Evolutionary conservation across 805 yeast genomes (phyloP).

Genomic region (Metschnikowia similis): DNA sequence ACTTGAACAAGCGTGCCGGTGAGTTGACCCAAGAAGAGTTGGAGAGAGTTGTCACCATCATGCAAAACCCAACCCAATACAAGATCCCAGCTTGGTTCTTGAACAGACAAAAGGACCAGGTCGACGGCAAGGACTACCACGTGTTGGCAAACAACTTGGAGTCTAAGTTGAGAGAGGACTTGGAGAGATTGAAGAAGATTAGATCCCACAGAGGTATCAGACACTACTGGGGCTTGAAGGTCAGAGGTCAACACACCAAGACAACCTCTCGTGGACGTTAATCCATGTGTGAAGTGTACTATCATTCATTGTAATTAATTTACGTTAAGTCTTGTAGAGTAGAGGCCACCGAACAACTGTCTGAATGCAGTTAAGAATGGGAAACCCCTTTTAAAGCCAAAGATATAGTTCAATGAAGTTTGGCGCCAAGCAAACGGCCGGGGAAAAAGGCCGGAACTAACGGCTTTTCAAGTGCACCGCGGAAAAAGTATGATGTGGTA

Average conservation of each 20-base stretch:
- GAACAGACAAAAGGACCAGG: slow-evolving; percentile 90
- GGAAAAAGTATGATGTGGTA: too few relatives aligned
- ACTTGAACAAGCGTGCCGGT: slow-evolving; percentile 98
- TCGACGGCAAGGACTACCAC: slow-evolving; percentile 99
- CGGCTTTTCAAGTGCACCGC: too few relatives aligned
- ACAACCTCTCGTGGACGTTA: slow-evolving; percentile 94
- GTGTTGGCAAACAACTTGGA: slow-evolving; percentile 98
- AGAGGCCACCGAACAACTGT: not conserved
- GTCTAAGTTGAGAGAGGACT: slow-evolving; percentile 98
- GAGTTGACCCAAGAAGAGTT: slow-evolving; percentile 99
- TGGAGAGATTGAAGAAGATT: slow-evolving; percentile 99
- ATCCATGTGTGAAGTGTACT: slow-evolving; percentile 7
- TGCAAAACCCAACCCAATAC: slow-evolving; percentile 99
- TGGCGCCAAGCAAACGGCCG: too few relatives aligned
- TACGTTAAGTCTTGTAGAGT: slow-evolving; percentile 13
- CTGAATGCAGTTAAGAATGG: too few relatives aligned
- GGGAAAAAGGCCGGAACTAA: too few relatives aligned
- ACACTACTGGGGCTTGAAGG: slow-evolving; percentile 99
- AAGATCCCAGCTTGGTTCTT: slow-evolving; percentile 99
- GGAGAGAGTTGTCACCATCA: slow-evolving; percentile 98
- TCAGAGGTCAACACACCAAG: slow-evolving; percentile 99
- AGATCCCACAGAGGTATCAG: slow-evolving; percentile 99
- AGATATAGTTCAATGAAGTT: too few relatives aligned
- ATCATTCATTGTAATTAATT: slow-evolving; percentile 18
- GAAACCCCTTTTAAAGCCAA: too few relatives aligned